Evolutionary conservation across 306 rosid genomes (phyloP), one percentile per base, ranked within the genome.

Genomic region (Clitoria ternatea): DNA sequence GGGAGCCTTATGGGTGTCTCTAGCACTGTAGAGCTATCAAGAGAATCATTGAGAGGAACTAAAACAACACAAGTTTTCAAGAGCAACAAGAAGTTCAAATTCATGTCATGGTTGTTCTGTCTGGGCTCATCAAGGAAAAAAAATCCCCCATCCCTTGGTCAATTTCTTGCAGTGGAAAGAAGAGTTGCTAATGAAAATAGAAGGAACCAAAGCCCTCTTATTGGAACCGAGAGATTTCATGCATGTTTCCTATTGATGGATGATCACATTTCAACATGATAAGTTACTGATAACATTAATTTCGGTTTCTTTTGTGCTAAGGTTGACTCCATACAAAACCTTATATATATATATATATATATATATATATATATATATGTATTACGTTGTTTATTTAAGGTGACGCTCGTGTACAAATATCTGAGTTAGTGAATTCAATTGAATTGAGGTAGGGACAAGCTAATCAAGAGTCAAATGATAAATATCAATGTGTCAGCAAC

Each of bases 1-100:
- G 96, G 96, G 80, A 87, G 84, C 78, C 88, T 91, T 2, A 82
- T 91, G 22, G 93, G 93, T 20, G 87, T 87, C 22, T 83, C 86
- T 1, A 91, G 75, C 79, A 82, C 87, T 43, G 43, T 84, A 12
- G 91, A 91, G 72, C 64, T 87, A 23, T 89, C 88, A 7, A 77
- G 91, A 73, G 89, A 88, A 74, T 85, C 97, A 14, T 10, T 80
- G 3, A 80, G 88, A 75, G 84, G 87, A 65, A 56, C 80, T 11
- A 88, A 82, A 80, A 22, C 73, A 26, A 22, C 73, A 26, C 86
- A 81, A 64, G 36, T 60, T 15, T 36, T 39, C 2, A 80, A 76
- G 53, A 80, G 65, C 18, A 86, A 67, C 52, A 78, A 68, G 50
- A 81, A 78, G 43, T 45, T 36, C 40, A 68, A 54, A 4, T 27